phyloP scores from a whole-genome alignment of 2,329 filamentous ascomycete genomes.

The Venturia effusa region DNA sequence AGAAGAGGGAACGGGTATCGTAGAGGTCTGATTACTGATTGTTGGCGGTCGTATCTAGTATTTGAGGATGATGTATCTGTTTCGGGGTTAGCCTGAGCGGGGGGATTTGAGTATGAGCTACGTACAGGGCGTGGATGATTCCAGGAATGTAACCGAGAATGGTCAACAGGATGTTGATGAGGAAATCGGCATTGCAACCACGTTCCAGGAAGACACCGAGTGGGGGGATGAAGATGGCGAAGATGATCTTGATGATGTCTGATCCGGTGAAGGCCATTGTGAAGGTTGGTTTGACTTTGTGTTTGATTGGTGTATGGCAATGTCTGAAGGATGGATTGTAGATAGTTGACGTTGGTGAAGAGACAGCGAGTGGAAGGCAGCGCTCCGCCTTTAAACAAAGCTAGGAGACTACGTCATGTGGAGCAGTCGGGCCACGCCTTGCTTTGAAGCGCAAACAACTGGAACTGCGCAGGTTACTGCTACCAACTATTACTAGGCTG shows the following conservation, averaged over 20 bases:
- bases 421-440: too few species aligned
- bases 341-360: not conserved
- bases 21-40: not conserved
- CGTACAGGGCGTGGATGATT: slow-evolving; percentile 83
- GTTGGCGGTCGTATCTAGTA: slow-evolving; percentile 44
- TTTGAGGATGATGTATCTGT: slow-evolving; percentile 76
- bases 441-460: too few species aligned
- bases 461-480: too few species aligned
- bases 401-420: not conserved
- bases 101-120: slow-evolving; percentile 20
- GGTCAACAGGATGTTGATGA: slow-evolving; percentile 64
- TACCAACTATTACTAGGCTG: too few species aligned
- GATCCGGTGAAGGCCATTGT: slow-evolving; percentile 51
- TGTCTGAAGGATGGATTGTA: not conserved
- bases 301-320: not conserved
- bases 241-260: slow-evolving; percentile 72
- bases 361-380: too few species aligned
- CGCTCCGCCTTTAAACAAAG: not conserved
- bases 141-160: slow-evolving; percentile 62
- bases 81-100: slow-evolving; percentile 13
- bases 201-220: slow-evolving; percentile 91
- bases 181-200: slow-evolving; percentile 73
- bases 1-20: not conserved
- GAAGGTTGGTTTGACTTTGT: slow-evolving; percentile 16
- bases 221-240: slow-evolving; percentile 82